These are phyloP conservation scores for Fusarium ramigenum DNA, from an alignment of 2,329 filamentous ascomycete genomes.

Conservation along the genomic window DNA sequence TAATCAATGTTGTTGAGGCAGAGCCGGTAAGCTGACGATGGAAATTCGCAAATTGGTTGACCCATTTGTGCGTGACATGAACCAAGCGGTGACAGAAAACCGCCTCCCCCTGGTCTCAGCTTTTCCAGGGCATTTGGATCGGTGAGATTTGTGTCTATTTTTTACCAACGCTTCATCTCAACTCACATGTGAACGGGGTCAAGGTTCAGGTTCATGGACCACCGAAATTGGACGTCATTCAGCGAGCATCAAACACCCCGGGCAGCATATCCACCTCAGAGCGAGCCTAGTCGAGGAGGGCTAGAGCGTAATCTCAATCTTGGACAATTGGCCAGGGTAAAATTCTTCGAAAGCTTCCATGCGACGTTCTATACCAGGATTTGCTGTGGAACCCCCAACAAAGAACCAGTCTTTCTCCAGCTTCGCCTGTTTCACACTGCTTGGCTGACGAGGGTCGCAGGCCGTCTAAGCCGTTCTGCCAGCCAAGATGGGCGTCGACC, in stretches of 20 bases:
- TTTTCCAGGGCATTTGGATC: neutral
- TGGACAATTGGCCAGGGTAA: conserved; percentile 3
- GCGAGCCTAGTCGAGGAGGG: conserved; percentile 18
- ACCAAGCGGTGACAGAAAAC: conserved; percentile 25
- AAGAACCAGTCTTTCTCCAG: conserved; percentile 25
- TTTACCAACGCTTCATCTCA: conserved; percentile 8
- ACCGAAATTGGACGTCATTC: conserved; percentile 44
- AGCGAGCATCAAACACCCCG: conserved; percentile 29
- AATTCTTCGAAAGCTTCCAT: conserved; percentile 43
- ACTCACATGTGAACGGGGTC: conserved; percentile 15
- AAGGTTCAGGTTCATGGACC: conserved; percentile 30
- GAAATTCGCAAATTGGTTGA: conserved; percentile 28
- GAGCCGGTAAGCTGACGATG: conserved; percentile 29
- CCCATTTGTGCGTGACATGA: conserved; percentile 23
- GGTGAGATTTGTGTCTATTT: neutral
- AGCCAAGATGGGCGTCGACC: neutral
- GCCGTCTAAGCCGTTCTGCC: conserved; percentile 25
- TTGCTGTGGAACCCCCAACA: conserved; percentile 32
- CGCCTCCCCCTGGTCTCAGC: conserved; percentile 34
- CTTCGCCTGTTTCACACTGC: conserved; percentile 19
- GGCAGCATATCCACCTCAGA: conserved; percentile 31
- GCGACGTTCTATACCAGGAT: conserved; percentile 35
- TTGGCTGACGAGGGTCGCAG: conserved; percentile 27
- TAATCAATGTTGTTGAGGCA: conserved; percentile 27
- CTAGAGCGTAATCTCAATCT: conserved; percentile 8